Evolutionary conservation across 345 rosid genomes (phyloP).

Genomic region (Mangifera indica): DNA sequence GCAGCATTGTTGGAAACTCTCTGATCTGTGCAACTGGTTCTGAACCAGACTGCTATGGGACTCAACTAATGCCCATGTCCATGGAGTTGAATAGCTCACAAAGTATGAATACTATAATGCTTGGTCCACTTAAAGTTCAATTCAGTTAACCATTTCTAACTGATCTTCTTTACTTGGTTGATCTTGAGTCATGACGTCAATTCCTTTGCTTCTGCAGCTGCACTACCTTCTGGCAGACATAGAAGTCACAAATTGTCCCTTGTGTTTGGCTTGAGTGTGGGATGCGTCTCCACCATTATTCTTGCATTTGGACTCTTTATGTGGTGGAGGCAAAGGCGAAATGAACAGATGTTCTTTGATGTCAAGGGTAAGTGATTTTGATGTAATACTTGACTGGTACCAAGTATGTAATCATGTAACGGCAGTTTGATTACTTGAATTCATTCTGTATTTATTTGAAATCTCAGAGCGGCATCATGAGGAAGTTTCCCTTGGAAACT

Average conservation of each 20-base stretch:
- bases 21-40: constrained; percentile 82
- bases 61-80: constrained; percentile 87
- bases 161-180: constrained; percentile 2
- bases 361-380: constrained; percentile 61
- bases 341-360: constrained; percentile 65
- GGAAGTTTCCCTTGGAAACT: constrained; percentile 86
- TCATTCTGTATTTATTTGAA: neutral
- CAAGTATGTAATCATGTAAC: neutral
- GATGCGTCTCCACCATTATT: constrained; percentile 56
- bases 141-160: neutral
- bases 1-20: constrained; percentile 91
- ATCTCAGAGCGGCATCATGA: constrained; percentile 56
- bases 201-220: constrained; percentile 33
- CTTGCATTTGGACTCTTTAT: constrained; percentile 65
- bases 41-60: constrained; percentile 86
- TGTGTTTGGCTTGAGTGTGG: constrained; percentile 74
- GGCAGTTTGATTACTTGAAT: neutral
- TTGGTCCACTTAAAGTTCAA: neutral
- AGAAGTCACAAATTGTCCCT: constrained; percentile 69
- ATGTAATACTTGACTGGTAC: constrained; percentile 21
- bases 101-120: constrained; percentile 36
- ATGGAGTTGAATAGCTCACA: constrained; percentile 83
- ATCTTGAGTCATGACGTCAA: constrained; percentile 23
- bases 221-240: constrained; percentile 35
- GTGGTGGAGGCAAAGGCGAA: constrained; percentile 82